phyloP scores from a whole-genome alignment of 768 basidiomycete species.

The Boletus sp. region DNA sequence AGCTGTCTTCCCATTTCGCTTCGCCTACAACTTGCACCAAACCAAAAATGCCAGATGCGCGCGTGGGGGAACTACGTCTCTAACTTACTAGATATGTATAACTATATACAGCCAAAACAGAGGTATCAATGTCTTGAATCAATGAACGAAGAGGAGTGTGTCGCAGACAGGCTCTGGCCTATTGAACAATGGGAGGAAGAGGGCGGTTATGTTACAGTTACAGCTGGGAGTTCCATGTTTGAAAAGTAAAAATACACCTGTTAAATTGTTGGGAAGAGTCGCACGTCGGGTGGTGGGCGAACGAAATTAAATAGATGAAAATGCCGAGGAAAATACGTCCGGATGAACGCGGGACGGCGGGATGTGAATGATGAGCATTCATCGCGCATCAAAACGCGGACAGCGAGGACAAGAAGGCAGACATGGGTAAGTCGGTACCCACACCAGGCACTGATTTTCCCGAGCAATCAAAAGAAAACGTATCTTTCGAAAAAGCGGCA shows the following conservation, averaged over 20 bases:
- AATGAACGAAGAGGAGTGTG: slow-evolving; percentile 15
- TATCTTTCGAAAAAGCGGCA: slow-evolving; percentile 21
- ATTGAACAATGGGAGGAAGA: background rate
- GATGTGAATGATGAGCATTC: background rate
- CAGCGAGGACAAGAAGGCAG: slow-evolving; percentile 32
- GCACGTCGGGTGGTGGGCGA: slow-evolving; percentile 3
- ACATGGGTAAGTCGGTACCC: slow-evolving; percentile 30
- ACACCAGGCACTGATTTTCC: slow-evolving; percentile 21
- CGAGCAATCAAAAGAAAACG: slow-evolving; percentile 25
- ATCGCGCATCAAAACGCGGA: slow-evolving; percentile 26
- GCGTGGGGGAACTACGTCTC: slow-evolving; percentile 11
- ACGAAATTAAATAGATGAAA: background rate
- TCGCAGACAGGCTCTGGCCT: slow-evolving; percentile 7
- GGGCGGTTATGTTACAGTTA: slow-evolving; percentile 23
- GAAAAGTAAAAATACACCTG: slow-evolving; percentile 29
- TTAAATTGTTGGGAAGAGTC: slow-evolving; percentile 9
- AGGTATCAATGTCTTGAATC: slow-evolving; percentile 8
- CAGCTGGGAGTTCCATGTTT: slow-evolving; percentile 18
- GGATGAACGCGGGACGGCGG: slow-evolving; percentile 6
- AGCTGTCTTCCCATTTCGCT: slow-evolving; percentile 14
- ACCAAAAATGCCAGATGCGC: background rate
- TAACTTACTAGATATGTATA: slow-evolving; percentile 27
- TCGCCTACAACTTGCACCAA: slow-evolving; percentile 5
- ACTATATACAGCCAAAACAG: slow-evolving; percentile 29
- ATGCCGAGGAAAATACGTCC: slow-evolving; percentile 1